phyloP scores from a whole-genome alignment of 169 alveolate genomes.

The Cryptosporidium ubiquitum region DNA sequence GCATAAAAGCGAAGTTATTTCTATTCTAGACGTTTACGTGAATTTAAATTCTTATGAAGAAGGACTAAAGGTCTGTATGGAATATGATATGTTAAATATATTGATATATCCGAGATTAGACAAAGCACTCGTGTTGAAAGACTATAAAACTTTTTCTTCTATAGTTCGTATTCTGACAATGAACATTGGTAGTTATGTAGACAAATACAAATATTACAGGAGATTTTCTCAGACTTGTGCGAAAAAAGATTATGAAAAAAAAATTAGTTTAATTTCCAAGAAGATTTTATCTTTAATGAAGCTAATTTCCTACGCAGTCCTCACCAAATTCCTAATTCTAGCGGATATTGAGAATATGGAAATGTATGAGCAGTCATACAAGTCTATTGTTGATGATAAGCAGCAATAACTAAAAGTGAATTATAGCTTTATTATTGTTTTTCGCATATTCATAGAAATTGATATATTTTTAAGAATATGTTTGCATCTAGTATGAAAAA shows the following conservation, averaged over 20 bases:
- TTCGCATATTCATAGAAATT: background rate
- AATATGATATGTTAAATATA: background rate
- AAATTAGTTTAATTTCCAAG: background rate
- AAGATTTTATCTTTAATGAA: background rate
- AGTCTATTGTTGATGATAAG: background rate
- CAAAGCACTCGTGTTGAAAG: background rate
- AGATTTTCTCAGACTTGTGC: background rate
- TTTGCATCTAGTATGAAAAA: background rate
- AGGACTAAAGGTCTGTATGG: conserved; percentile 1
- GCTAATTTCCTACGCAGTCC: background rate
- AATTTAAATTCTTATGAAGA: background rate
- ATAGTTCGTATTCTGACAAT: background rate
- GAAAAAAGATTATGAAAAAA: background rate
- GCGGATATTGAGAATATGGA: background rate
- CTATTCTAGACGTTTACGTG: background rate
- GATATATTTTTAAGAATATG: background rate
- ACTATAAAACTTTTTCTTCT: background rate
- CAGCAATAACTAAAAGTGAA: background rate
- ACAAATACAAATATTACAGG: background rate
- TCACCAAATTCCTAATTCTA: background rate
- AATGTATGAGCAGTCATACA: background rate
- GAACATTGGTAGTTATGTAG: background rate
- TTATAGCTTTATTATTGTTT: background rate
- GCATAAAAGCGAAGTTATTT: background rate
- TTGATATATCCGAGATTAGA: background rate